These are phyloP conservation scores for Draba incana DNA, from an alignment of 345 rosid species.

Conservation along the genomic window DNA sequence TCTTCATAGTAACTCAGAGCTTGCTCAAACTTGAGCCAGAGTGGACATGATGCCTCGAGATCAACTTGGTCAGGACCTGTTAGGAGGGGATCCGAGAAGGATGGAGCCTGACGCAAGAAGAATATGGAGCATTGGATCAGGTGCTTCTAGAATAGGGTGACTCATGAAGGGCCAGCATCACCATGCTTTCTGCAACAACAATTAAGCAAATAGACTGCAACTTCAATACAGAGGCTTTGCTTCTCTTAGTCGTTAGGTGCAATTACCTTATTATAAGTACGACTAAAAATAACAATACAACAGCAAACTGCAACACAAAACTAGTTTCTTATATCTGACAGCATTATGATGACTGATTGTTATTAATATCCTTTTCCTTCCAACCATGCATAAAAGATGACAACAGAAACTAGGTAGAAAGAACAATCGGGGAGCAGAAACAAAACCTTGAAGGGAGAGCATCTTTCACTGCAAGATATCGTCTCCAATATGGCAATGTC, in stretches of 20 bases:
- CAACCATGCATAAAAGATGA: slow-evolving; percentile 15
- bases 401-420: slow-evolving; percentile 17
- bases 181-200: slow-evolving; percentile 56
- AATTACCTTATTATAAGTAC: neutral
- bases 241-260: slow-evolving; percentile 16
- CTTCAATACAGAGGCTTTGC: slow-evolving; percentile 22
- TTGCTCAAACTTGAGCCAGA: slow-evolving; percentile 87
- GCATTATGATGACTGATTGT: neutral
- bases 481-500: slow-evolving; percentile 83
- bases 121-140: no score
- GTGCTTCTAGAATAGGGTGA: no score
- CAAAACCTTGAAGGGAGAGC: slow-evolving; percentile 69
- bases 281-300: neutral
- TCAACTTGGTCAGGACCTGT: slow-evolving; percentile 74
- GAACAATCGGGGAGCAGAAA: slow-evolving; percentile 23
- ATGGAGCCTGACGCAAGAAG: no score
- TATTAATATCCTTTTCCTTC: neutral
- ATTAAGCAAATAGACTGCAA: slow-evolving; percentile 20
- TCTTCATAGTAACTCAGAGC: slow-evolving; percentile 65
- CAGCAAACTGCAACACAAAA: slow-evolving; percentile 2
- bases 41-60: slow-evolving; percentile 54
- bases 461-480: slow-evolving; percentile 79
- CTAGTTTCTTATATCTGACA: neutral
- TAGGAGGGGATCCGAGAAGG: no score
- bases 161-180: slow-evolving; percentile 54